Evolutionary conservation across 768 basidiomycete species (phyloP), one percentile per base, ranked within the genome.

Genomic region (Peribolospora kevripleyi): DNA sequence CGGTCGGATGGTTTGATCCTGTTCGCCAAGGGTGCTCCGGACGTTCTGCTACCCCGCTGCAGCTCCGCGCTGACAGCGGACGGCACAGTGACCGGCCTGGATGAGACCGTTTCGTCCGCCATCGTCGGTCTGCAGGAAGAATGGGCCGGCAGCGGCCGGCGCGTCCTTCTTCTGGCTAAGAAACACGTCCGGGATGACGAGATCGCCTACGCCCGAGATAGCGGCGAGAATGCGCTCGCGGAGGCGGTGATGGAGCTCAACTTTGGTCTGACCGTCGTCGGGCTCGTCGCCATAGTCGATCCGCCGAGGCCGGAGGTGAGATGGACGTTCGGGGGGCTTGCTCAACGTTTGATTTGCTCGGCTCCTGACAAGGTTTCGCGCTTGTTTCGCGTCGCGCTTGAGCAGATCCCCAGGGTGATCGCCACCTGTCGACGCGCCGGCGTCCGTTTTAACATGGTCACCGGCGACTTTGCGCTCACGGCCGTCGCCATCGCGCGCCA

Each of bases 371-470:
- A 25, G 48, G 6, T 40, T 41, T 39, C 68, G 69, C 6, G 61
- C 69, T n/a, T 73, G 73, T 25, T 25, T 25, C 25, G 25, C 25
- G 25, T 25, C 25, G 1, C 25, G 25, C 25, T 25, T 25, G 25
- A 25, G 25, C 25, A 25, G 25, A 25, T 25, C 25, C 25, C 25
- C 25, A 25, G 25, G 25, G 25, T 25, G 25, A 25, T 25, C 25
- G 25, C 25, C 25, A 25, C 25, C 25, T 58, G 71, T 76, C 37
- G 48, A 7, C 61, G 71, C 10, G 79, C 78, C 6, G 76, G 76
- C 4, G 75, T 79, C 50, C 71, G 78, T 8, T 75, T 79, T 61
- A 73, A 74, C 61, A 76, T 81, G 69, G 76, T 80, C 54, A 82
- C 68, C 68, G 79, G 70, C 37, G 70, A 71, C 56, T 69, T 69